Percentiles rank a stretch among this genome's conserved stretches.
phyloP scores from a whole-genome alignment of 306 rosid genomes.

The Cucurbita argyrosperma region DNA sequence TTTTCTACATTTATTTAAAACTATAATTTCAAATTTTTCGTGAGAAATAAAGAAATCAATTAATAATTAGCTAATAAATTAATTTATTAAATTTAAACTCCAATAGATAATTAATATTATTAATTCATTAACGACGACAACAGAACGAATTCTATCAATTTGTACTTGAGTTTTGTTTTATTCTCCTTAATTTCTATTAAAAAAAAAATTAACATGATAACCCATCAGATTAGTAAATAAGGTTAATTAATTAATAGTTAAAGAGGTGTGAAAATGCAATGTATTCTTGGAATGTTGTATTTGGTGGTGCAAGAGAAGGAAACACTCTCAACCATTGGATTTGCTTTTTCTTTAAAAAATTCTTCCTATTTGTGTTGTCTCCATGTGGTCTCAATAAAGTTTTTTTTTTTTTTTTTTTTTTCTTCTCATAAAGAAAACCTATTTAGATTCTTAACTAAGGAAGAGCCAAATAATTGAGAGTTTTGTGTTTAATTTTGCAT shows the following conservation, averaged over 20 bases:
- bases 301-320: slow-evolving; percentile 8
- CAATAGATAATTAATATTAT: no score
- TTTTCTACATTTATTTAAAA: background rate
- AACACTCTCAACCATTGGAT: slow-evolving; percentile 2
- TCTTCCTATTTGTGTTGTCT: background rate
- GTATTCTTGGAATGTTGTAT: slow-evolving; percentile 5
- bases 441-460: slow-evolving; percentile 1
- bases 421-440: background rate
- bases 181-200: no score
- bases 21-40: background rate
- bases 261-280: background rate
- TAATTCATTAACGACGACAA: background rate
- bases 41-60: background rate
- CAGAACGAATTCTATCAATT: background rate
- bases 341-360: background rate
- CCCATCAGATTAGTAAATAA: background rate
- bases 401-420: background rate
- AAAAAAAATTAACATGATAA: no score
- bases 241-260: background rate
- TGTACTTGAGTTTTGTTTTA: background rate
- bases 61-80: no score
- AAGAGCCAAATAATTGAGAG: background rate
- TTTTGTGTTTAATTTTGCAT: background rate
- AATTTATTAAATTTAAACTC: no score
- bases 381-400: background rate